These are phyloP conservation scores for Persicaria tinctoria DNA, from an alignment of 148 eudicot genomes.

Conservation along the genomic window DNA sequence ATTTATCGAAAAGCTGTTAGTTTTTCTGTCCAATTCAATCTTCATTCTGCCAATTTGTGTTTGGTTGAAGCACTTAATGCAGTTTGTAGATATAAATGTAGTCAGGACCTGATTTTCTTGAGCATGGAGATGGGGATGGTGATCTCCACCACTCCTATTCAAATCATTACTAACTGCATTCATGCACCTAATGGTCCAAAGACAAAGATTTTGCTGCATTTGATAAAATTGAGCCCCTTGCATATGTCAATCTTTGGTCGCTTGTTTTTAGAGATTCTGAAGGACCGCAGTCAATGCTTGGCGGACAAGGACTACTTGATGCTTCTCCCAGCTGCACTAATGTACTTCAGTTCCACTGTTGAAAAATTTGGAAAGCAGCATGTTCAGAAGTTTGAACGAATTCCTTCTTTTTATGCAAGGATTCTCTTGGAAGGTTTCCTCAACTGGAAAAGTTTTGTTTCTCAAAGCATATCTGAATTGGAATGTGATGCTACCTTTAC, in stretches of 20 bases:
- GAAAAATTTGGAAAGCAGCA: constrained; percentile 29
- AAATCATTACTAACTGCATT: constrained; percentile 51
- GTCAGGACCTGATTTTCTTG: constrained; percentile 28
- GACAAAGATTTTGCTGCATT: constrained; percentile 48
- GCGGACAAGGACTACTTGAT: constrained; percentile 49
- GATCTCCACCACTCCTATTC: constrained; percentile 42
- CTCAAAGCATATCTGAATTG: constrained; percentile 37
- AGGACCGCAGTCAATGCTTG: constrained; percentile 20
- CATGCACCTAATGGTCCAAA: constrained; percentile 31
- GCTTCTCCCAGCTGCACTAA: constrained; percentile 67
- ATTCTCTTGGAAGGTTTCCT: constrained; percentile 47
- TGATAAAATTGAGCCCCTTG: constrained; percentile 59
- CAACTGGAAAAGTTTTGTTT: constrained; percentile 62
- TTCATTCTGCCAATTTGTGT: constrained; percentile 54
- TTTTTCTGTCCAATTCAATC: constrained; percentile 33
- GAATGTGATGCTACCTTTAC: constrained; percentile 26
- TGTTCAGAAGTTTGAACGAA: constrained; percentile 19
- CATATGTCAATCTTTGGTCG: constrained; percentile 64
- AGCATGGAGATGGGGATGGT: constrained; percentile 51
- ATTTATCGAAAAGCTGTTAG: constrained; percentile 44
- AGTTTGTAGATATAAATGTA: constrained; percentile 23
- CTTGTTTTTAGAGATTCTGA: constrained; percentile 37
- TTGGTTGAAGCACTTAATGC: constrained; percentile 66
- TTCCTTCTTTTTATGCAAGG: constrained; percentile 42
- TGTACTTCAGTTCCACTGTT: constrained; percentile 35